Evolutionary conservation across 768 basidiomycete genomes (phyloP).

Genomic region (Rossbeevera mucosa): DNA sequence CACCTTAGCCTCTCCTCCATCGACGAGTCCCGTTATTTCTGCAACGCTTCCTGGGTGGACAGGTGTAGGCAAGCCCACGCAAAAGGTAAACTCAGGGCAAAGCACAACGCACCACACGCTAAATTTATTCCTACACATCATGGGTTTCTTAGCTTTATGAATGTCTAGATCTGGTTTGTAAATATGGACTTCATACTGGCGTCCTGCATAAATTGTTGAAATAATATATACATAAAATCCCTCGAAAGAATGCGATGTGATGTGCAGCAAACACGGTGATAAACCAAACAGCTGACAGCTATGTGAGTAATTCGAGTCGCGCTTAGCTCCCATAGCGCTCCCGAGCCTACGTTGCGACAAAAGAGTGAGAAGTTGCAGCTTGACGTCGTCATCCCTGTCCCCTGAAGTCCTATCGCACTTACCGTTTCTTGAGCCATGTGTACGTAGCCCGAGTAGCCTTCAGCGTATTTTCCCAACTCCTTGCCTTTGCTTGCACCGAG

Average conservation of each 20-base stretch:
- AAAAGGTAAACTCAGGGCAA: constrained; percentile 22
- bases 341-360: constrained; percentile 30
- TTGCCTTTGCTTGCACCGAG: constrained; percentile 91
- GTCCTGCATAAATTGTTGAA: constrained; percentile 4
- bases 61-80: constrained; percentile 9
- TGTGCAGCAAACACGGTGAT: constrained; percentile 11
- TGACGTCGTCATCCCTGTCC: constrained; percentile 19
- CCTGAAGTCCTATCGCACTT: constrained; percentile 26
- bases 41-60: constrained; percentile 47
- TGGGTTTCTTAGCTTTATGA: constrained; percentile 27
- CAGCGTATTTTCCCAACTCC: constrained; percentile 68
- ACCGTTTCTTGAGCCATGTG: constrained; percentile 71
- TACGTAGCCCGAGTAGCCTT: constrained; percentile 67
- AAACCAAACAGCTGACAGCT: constrained; percentile 16
- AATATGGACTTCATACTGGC: background rate
- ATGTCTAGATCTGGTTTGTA: background rate
- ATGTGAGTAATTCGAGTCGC: constrained; percentile 10
- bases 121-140: constrained; percentile 23
- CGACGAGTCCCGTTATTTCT: constrained; percentile 63
- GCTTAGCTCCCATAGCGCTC: constrained; percentile 33
- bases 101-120: constrained; percentile 18
- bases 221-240: constrained; percentile 19
- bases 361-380: constrained; percentile 23
- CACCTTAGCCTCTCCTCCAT: constrained; percentile 44
- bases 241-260: constrained; percentile 8